These are phyloP conservation scores for Neofusicoccum cordaticola DNA, from an alignment of 2,329 filamentous ascomycete genomes.

Conservation along the genomic window DNA sequence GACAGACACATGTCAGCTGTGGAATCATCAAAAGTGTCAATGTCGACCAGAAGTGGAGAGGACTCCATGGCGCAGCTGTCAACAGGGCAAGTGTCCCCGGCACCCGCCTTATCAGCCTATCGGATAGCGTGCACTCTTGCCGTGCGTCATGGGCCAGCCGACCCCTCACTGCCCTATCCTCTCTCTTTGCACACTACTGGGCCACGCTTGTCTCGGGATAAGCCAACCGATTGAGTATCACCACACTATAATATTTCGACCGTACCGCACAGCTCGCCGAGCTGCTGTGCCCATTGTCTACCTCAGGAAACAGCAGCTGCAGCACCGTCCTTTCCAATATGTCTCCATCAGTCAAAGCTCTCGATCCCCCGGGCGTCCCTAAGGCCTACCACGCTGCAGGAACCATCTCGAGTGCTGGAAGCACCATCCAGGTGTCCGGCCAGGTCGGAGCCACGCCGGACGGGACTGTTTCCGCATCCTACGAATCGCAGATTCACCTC, in stretches of 20 bases:
- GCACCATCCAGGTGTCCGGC: conserved; percentile 34
- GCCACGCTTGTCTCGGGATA: too few relatives aligned
- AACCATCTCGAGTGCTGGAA: conserved; percentile 19
- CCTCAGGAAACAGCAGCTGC: too few relatives aligned
- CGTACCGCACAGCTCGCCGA: too few relatives aligned
- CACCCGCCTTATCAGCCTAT: neutral
- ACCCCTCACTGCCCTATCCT: neutral
- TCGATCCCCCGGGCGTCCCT: neutral
- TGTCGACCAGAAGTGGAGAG: too few relatives aligned
- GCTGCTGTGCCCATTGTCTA: too few relatives aligned
- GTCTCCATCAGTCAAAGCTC: neutral
- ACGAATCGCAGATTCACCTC: conserved; percentile 44
- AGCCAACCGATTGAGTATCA: too few relatives aligned
- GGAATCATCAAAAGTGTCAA: neutral
- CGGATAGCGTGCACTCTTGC: neutral
- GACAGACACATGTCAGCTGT: too few relatives aligned
- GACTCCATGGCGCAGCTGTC: too few relatives aligned
- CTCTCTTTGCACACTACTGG: too few relatives aligned
- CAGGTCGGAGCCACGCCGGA: conserved; percentile 34
- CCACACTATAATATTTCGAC: too few relatives aligned
- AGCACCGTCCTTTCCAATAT: neutral
- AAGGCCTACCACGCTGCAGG: conserved; percentile 23
- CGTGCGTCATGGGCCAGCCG: neutral
- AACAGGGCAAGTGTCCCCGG: neutral
- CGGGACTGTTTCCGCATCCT: conserved; percentile 35